Base-by-base conservation (phyloP, 2,329 filamentous ascomycete genomes). In the Fusarium brachygibbosum region DNA sequence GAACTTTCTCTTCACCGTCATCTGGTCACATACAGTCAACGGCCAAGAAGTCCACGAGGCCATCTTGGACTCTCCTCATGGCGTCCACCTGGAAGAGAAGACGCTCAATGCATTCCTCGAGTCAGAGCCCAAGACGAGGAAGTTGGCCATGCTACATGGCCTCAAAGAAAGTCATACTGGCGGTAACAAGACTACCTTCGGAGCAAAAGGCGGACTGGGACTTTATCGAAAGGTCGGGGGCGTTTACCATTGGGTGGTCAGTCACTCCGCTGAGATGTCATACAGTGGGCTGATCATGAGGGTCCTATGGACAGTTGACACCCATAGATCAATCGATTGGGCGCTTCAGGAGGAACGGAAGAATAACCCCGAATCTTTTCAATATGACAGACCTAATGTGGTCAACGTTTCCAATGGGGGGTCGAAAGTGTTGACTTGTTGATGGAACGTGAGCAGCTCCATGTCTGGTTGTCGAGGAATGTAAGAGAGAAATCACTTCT, bases 81-180 rank as follows among this genome's bases (percentile, higher is more conserved):
- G 73, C 1, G 64, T 69, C 0, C 51, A 58, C 3, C 53, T 68
- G 7, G 70, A 74, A 8, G 46, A 63, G 10, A 55, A 58, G 6
- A 58, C 62, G 5, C 42, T 75, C 3, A 44, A 74, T 9, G 65
- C 69, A 2, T 75, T 75, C 17, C 58, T 70, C 3, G 16, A 54
- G 2, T 51, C 73, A 9, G 53, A 63, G 6, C 72, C 74, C 6
- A 58, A 52, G 40, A 74, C 67, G 5, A 52, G 63, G 28, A 74
- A 74, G 53, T 53, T 75, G 0, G 73, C 70, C 2, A 69, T 75
- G 67, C 45, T 75, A 1, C 72, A 75, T 21, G 70, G 72, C 0
- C 40, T 75, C 0, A 75, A 75, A 17, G 74, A 75, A 42, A 70
- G 65, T 4, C 44, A 55, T 21, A 58, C 66, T 0, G 56, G 40